These are phyloP conservation scores for Pythium volutum DNA, from an alignment of 352 stramenopile genomes.

Conservation along the genomic window DNA sequence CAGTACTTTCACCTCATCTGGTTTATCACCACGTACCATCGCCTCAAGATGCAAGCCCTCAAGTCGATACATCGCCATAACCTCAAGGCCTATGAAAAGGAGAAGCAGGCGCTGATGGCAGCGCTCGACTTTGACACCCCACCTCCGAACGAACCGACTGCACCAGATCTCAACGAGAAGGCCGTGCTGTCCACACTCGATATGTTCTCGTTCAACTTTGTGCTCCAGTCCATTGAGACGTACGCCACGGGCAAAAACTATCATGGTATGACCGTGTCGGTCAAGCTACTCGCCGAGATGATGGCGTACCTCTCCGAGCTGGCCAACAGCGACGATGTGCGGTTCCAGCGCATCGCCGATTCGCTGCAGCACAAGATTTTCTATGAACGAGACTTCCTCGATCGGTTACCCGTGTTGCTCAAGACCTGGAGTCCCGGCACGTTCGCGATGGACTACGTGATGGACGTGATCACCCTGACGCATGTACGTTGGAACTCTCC, in stretches of 20 bases:
- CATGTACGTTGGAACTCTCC: constrained; percentile 46
- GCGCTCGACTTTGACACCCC: constrained; percentile 53
- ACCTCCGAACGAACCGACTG: constrained; percentile 33
- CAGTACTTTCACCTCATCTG: constrained; percentile 88
- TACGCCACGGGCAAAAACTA: constrained; percentile 80
- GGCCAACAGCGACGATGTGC: constrained; percentile 59
- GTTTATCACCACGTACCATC: constrained; percentile 84
- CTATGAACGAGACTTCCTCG: constrained; percentile 86
- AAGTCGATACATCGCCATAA: constrained; percentile 67
- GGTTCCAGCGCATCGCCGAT: constrained; percentile 79
- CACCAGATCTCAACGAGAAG: constrained; percentile 71
- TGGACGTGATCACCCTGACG: constrained; percentile 83
- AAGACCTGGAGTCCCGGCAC: constrained; percentile 72
- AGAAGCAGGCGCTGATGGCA: constrained; percentile 45
- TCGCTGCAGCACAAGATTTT: constrained; percentile 88
- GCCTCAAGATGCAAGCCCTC: constrained; percentile 65
- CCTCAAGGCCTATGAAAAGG: constrained; percentile 51
- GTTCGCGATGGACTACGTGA: constrained; percentile 64
- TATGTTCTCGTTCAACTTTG: constrained; percentile 92
- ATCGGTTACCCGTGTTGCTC: constrained; percentile 75
- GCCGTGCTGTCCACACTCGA: constrained; percentile 80
- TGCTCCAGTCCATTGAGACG: constrained; percentile 86
- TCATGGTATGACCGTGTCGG: constrained; percentile 75
- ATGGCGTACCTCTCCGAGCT: constrained; percentile 84
- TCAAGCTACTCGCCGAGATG: constrained; percentile 81